Base-by-base conservation (phyloP, 2,329 filamentous ascomycete species). In the Xylaria sp. region DNA sequence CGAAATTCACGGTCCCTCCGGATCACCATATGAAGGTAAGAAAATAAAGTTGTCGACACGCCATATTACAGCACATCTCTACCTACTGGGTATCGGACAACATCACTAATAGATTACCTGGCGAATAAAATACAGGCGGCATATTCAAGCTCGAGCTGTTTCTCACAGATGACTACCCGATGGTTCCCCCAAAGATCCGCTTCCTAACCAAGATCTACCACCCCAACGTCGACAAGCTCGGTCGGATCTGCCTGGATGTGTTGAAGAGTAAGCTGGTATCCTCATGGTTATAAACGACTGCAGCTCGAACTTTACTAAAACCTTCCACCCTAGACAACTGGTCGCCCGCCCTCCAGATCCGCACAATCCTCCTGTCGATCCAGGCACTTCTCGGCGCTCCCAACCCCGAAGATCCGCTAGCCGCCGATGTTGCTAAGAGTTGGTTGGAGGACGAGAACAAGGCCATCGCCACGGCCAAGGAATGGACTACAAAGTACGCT, bases 181-280 rank as follows among this genome's bases (percentile, higher is more conserved):
- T 99, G 96, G 97, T 94, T 40, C 95, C 96, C 63, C 96, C 96
- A 54, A 97, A 97, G 86, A 97, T 99, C 78, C 93, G 96, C 64
- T 99, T 99, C 83, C 86, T 99, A 60, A 99, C 97, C 76, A 97
- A 97, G 84, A 98, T 99, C 81, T 99, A 98, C 83, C 97, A 99
- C 81, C 96, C 96, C 61, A 99, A 99, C 80, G 97, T 99, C 75
- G 96, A 99, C 81, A 97, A 97, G 82, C 89, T 99, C 2, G 96
- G 96, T 69, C 92, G 96, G 69, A 99, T 99, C 82, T 99, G 97
- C 79, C 84, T 99, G 59, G 96, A 99, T 79, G 96, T 99, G 40
- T 84, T 99, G 66, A 99, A 99, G 86, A 97, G 96, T 97, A 84
- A 75, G 88, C 13, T 0, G 3, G 3, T 36, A 33, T 33, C 31